Evolutionary conservation across 1,284 basidiomycete species (phyloP).

Genomic region (Hypsizygus ulmarius): DNA sequence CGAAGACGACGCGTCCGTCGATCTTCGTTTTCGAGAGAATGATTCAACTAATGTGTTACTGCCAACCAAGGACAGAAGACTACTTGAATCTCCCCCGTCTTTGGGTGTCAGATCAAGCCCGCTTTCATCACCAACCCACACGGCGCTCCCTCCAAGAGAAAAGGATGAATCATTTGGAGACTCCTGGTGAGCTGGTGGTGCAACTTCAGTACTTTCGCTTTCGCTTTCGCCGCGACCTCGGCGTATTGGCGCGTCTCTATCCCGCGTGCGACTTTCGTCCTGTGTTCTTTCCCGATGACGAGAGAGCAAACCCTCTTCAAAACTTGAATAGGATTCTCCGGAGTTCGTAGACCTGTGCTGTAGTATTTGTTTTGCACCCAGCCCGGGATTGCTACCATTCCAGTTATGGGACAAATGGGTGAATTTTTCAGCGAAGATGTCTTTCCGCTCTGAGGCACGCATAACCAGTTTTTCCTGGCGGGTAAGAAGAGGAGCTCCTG

Average conservation of each 20-base stretch:
- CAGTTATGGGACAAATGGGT: constrained; percentile 30
- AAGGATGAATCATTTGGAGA: constrained; percentile 70
- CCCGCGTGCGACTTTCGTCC: constrained; percentile 27
- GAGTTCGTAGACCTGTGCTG: constrained; percentile 56
- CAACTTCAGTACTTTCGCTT: constrained; percentile 32
- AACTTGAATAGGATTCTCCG: constrained; percentile 60
- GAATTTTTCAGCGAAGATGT: constrained; percentile 88
- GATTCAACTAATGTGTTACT: constrained; percentile 35
- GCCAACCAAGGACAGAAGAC: constrained; percentile 32
- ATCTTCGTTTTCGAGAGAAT: constrained; percentile 53
- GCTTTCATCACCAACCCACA: constrained; percentile 76
- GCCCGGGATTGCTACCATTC: constrained; percentile 24
- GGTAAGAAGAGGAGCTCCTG: constrained; percentile 72
- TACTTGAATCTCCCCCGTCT: constrained; percentile 36
- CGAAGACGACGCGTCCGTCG: constrained; percentile 68
- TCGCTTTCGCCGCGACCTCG: constrained; percentile 43
- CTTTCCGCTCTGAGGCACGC: constrained; percentile 86
- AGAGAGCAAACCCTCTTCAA: constrained; percentile 59
- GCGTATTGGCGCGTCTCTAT: constrained; percentile 26
- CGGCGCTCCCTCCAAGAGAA: constrained; percentile 70
- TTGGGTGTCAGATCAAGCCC: constrained; percentile 40
- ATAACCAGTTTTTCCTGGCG: constrained; percentile 87
- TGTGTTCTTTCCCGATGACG: constrained; percentile 33
- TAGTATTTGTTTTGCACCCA: constrained; percentile 24
- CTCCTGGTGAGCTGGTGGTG: constrained; percentile 31